Evolutionary conservation across 169 alveolate species (phyloP), one percentile per base, ranked within the genome.

Genomic region (Eimeria brunetti): DNA sequence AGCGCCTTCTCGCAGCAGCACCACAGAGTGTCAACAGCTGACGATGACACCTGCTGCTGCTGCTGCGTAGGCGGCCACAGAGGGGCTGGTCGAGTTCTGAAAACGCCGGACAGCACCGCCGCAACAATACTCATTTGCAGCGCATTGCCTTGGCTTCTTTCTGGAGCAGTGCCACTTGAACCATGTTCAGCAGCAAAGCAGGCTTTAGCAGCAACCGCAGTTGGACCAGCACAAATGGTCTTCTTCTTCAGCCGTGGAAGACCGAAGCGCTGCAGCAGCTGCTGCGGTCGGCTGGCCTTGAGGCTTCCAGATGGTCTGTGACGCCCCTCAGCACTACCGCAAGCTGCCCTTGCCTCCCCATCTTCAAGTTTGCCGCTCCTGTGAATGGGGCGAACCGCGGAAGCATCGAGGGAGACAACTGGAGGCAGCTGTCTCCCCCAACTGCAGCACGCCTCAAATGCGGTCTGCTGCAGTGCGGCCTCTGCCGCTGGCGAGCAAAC

Each of bases 1-100:
- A 85, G 69, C 64, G 81, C 91, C 78, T 85, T 85, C 78, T 85
- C 91, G 80, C 91, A 85, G 91, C 91, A 85, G 44, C 91, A 85
- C 91, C 91, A 85, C 41, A 85, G 60, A 60, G 80, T 38, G 91
- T 85, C 91, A 3, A 85, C 91, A 6, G 36, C 91, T 18, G 76
- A 46, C 49, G 49, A 69, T 6, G 91, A 33, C 1, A 85, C 41
- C 80, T 33, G 80, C 91, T 85, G 60, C 80, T 60, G 91, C 73
- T 81, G n/a, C 69, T 81, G 73, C 73, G 49, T 11, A 12, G 44
- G 80, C 78, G 60, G 18, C 30, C 36, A 33, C 33, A 56, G 78
- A 24, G 33, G 11, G 62, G 60, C 91, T 18, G 6, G 80, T 12
- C 64, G 60, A 27, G 62, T 11, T n/a, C 78, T 30, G 62, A 85